phyloP scores from a whole-genome alignment of 352 stramenopile species.

The Phytophthora meadii region DNA sequence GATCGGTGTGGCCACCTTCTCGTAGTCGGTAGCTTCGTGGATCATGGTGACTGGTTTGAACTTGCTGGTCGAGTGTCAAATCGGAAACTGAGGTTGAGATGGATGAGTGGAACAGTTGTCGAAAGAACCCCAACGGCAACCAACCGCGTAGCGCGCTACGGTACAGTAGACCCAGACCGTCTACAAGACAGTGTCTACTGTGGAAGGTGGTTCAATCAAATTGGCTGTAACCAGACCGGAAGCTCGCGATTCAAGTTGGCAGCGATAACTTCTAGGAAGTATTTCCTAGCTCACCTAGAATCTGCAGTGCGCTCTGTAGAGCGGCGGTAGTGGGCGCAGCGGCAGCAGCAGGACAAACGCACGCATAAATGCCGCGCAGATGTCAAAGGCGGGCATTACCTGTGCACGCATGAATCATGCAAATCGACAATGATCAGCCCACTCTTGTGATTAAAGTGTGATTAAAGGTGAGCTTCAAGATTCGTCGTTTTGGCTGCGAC shows the following conservation, averaged over 20 bases:
- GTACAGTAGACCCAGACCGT: neutral
- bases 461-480: neutral
- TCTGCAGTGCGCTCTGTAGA: neutral
- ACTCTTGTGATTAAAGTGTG: neutral
- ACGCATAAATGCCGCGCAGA: neutral
- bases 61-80: conserved; percentile 19
- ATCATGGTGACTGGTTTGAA: conserved; percentile 15
- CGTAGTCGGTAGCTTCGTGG: conserved; percentile 25
- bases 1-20: conserved; percentile 34
- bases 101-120: conserved; percentile 11
- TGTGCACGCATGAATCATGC: neutral
- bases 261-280: neutral
- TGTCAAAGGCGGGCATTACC: neutral
- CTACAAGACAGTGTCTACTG: neutral
- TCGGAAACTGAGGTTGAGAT: conserved; percentile 28
- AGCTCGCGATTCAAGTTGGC: neutral
- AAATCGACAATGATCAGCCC: conserved; percentile 1
- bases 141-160: neutral
- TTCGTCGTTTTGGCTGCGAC: neutral
- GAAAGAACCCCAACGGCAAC: neutral
- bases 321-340: neutral
- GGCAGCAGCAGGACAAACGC: neutral
- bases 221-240: neutral
- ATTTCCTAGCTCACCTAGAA: neutral
- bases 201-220: neutral